Evolutionary conservation across 2,329 filamentous ascomycete genomes (phyloP).

Genomic region (Colletotrichum paranaense): DNA sequence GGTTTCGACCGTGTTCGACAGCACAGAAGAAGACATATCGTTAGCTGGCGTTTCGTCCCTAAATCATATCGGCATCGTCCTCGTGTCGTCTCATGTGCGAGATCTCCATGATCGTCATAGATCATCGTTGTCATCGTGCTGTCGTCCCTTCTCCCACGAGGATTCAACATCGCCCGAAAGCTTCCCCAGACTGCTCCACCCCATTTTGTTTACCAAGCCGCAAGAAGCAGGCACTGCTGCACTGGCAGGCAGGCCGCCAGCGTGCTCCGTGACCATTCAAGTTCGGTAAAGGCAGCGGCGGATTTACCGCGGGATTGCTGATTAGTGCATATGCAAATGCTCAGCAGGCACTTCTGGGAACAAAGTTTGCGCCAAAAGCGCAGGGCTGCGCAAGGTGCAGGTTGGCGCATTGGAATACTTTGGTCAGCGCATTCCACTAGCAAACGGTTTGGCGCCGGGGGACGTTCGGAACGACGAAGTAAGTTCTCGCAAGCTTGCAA

Average conservation of each 20-base stretch:
- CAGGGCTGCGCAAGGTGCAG: not conserved
- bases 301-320: constrained; percentile 1
- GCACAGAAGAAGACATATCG: constrained; percentile 8
- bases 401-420: not conserved
- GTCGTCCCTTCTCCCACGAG: constrained; percentile 26
- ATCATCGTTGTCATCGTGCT: constrained; percentile 22
- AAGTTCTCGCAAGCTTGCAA: constrained; percentile 1
- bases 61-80: constrained; percentile 3
- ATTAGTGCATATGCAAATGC: not conserved
- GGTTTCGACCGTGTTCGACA: constrained; percentile 2
- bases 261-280: no score
- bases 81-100: constrained; percentile 25
- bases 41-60: constrained; percentile 12
- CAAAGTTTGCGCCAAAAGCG: not conserved
- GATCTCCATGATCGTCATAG: constrained; percentile 13
- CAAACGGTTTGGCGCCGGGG: constrained; percentile 19
- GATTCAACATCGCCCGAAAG: constrained; percentile 13
- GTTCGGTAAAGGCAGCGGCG: not conserved
- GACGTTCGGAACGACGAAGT: constrained; percentile 1
- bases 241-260: not conserved
- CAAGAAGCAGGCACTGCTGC: not conserved
- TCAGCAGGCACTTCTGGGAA: not conserved
- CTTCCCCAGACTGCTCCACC: constrained; percentile 14
- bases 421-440: not conserved
- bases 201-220: not conserved